These are phyloP conservation scores for Fennellomyces sp. DNA, from an alignment of 371 early-diverging fungal genomes.

Conservation along the genomic window DNA sequence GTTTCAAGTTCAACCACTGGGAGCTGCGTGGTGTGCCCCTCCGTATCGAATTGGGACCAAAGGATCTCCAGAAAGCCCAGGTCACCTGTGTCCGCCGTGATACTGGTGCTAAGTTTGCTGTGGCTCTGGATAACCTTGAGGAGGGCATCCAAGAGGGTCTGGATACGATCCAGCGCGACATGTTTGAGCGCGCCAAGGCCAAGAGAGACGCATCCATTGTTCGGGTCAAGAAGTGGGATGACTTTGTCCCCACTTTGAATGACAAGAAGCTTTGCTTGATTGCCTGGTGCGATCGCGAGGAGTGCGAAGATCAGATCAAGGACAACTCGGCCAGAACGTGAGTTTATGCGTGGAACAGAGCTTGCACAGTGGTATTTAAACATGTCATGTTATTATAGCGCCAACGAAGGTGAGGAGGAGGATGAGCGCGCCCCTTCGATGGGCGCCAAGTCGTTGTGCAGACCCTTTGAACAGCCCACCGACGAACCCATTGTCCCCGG, in stretches of 20 bases:
- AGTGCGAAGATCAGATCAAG: slow-evolving; percentile 98
- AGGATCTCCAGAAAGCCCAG: slow-evolving; percentile 89
- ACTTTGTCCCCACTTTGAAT: slow-evolving; percentile 92
- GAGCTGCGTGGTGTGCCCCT: slow-evolving; percentile 97
- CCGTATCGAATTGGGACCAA: slow-evolving; percentile 98
- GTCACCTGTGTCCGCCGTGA: slow-evolving; percentile 90
- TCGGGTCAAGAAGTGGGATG: slow-evolving; percentile 85
- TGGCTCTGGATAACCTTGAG: slow-evolving; percentile 71
- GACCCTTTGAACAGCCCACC: slow-evolving; percentile 93
- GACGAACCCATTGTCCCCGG: slow-evolving; percentile 77
- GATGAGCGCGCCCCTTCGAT: slow-evolving; percentile 97
- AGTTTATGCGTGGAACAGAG: too few species aligned
- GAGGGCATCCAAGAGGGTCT: slow-evolving; percentile 68
- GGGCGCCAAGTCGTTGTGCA: slow-evolving; percentile 99
- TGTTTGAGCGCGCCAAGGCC: slow-evolving; percentile 90
- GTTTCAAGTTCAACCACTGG: slow-evolving; percentile 99
- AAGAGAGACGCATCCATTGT: slow-evolving; percentile 81
- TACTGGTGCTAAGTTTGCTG: slow-evolving; percentile 69
- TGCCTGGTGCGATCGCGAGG: slow-evolving; percentile 96
- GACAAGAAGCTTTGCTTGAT: slow-evolving; percentile 88
- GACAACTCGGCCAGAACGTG: slow-evolving; percentile 82
- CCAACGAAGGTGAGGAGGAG: slow-evolving; percentile 73
- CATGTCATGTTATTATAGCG: slow-evolving; percentile 16
- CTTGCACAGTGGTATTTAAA: too few species aligned
- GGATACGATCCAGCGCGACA: slow-evolving; percentile 88